A percentile compares a stretch with the other conserved stretches of the same genome.
phyloP scores from a whole-genome alignment of 2,329 filamentous ascomycete genomes.

The Didymella exigua region DNA sequence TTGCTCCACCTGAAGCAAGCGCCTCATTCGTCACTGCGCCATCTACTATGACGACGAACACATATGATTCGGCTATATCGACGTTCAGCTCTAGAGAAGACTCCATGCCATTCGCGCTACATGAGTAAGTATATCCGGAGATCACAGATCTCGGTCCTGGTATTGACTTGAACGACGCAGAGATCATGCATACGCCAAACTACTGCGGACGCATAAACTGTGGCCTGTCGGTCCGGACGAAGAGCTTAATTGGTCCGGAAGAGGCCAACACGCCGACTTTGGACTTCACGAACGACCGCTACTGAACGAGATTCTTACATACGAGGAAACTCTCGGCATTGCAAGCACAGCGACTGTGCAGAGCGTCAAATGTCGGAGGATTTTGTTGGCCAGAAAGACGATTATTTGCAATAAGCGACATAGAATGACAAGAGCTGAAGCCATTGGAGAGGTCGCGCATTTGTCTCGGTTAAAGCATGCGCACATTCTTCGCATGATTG shows the following conservation, averaged over 20 bases:
- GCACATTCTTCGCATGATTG: conserved; percentile 29
- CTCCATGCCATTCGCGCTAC: too few relatives aligned
- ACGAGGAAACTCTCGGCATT: background rate
- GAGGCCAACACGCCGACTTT: conserved; percentile 19
- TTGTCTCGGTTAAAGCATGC: conserved; percentile 20
- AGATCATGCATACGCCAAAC: too few relatives aligned
- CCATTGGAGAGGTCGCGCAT: conserved; percentile 28
- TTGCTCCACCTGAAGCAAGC: too few relatives aligned
- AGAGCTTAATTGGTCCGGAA: conserved; percentile 12
- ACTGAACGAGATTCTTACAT: background rate
- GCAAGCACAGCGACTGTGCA: conserved; percentile 17
- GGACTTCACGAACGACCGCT: background rate
- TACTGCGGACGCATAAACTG: background rate
- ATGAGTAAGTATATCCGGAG: too few relatives aligned
- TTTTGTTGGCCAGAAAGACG: conserved; percentile 30
- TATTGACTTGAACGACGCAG: too few relatives aligned
- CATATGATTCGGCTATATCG: too few relatives aligned
- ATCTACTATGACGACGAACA: too few relatives aligned
- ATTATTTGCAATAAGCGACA: conserved; percentile 18
- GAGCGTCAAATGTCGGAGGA: conserved; percentile 20
- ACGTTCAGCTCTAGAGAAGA: too few relatives aligned
- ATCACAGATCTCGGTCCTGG: too few relatives aligned
- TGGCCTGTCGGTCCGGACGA: background rate
- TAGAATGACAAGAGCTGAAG: conserved; percentile 17
- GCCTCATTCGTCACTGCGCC: too few relatives aligned